phyloP scores from a whole-genome alignment of 768 basidiomycete genomes.

The Hypholoma fasciculare region DNA sequence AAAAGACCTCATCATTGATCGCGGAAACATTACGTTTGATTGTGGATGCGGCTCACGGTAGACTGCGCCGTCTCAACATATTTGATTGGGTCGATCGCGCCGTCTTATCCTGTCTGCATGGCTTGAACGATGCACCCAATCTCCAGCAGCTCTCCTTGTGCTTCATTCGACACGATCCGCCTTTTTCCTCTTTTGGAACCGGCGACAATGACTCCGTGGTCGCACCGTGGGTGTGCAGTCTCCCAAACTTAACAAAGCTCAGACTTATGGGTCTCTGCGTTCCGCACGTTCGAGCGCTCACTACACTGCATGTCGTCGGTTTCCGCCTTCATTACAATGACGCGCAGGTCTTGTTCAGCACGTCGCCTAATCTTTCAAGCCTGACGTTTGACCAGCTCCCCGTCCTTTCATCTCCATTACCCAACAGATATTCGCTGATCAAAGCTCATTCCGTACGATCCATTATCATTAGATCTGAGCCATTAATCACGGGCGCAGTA shows the following conservation, averaged over 20 bases:
- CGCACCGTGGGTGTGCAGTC: conserved; percentile 3
- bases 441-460: conserved; percentile 9
- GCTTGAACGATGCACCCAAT: background rate
- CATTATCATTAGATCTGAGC: conserved; percentile 11
- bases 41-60: background rate
- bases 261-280: conserved; percentile 9
- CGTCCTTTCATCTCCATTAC: background rate
- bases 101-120: conserved; percentile 3
- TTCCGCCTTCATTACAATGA: conserved; percentile 13
- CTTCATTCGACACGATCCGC: background rate
- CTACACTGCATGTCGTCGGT: conserved; percentile 6
- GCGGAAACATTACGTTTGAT: background rate
- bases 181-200: background rate
- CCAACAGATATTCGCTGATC: background rate
- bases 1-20: background rate
- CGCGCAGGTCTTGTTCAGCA: conserved; percentile 12
- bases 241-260: conserved; percentile 12
- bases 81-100: background rate
- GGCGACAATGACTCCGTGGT: background rate
- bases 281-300: conserved; percentile 12
- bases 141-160: conserved; percentile 19
- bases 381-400: conserved; percentile 12
- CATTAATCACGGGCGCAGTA: background rate
- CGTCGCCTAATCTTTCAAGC: conserved; percentile 10
- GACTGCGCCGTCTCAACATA: conserved; percentile 17